phyloP scores from a whole-genome alignment of 2,329 filamentous ascomycete genomes.

The Blastomyces parvus region DNA sequence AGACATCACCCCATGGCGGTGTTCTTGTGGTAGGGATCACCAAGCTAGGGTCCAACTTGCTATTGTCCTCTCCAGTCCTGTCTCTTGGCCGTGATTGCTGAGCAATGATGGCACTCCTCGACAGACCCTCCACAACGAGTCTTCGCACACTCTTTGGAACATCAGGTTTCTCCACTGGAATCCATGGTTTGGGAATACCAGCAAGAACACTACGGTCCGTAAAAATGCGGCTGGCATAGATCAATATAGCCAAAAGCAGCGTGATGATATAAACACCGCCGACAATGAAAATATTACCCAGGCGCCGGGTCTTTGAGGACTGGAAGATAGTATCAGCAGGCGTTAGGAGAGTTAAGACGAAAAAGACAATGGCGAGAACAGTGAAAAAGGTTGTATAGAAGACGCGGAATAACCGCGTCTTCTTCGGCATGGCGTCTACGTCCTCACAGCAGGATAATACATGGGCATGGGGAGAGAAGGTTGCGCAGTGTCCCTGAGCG shows the following conservation, averaged over 20 bases:
- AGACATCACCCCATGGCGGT: slow-evolving; percentile 70
- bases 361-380: slow-evolving; percentile 62
- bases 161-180: slow-evolving; percentile 78
- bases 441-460: neutral
- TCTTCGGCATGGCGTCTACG: neutral
- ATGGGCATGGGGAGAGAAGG: neutral
- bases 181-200: slow-evolving; percentile 75
- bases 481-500: neutral
- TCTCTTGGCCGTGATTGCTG: slow-evolving; percentile 66
- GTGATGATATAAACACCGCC: slow-evolving; percentile 66
- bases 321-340: slow-evolving; percentile 75
- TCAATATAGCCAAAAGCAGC: slow-evolving; percentile 57
- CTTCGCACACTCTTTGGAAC: slow-evolving; percentile 63
- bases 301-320: slow-evolving; percentile 54
- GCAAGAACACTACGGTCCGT: slow-evolving; percentile 70
- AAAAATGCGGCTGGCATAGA: slow-evolving; percentile 78
- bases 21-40: slow-evolving; percentile 30
- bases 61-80: slow-evolving; percentile 33
- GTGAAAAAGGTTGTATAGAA: slow-evolving; percentile 73
- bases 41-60: slow-evolving; percentile 12
- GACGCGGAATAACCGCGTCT: slow-evolving; percentile 55
- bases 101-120: slow-evolving; percentile 69
- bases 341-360: slow-evolving; percentile 66
- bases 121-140: slow-evolving; percentile 63
- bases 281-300: slow-evolving; percentile 77